phyloP scores from a whole-genome alignment of 176 grass and related monocot species.

The Musa troglodytarum region DNA sequence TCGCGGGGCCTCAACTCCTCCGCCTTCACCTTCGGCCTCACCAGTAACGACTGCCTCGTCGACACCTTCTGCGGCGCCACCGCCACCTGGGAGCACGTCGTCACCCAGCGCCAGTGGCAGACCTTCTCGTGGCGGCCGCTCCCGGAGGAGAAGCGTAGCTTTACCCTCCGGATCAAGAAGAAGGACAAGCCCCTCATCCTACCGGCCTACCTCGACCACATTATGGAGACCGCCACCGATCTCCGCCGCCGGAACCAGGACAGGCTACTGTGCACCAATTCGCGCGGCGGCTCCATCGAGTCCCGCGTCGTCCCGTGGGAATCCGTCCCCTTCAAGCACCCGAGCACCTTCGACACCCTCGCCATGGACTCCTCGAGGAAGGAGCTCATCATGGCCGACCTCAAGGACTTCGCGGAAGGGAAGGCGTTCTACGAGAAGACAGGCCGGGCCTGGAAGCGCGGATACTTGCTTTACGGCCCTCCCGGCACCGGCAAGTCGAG shows the following conservation, averaged over 20 bases:
- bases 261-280: slow-evolving; percentile 9
- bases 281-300: slow-evolving; percentile 30
- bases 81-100: slow-evolving; percentile 86
- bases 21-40: slow-evolving; percentile 71
- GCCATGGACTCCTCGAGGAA: slow-evolving; percentile 59
- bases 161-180: slow-evolving; percentile 66
- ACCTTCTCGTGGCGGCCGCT: slow-evolving; percentile 66
- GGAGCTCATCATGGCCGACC: slow-evolving; percentile 47
- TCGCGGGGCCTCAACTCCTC: slow-evolving; percentile 63
- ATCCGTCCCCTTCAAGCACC: slow-evolving; percentile 59
- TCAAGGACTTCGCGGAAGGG: slow-evolving; percentile 52
- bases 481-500: slow-evolving; percentile 93
- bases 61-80: slow-evolving; percentile 48
- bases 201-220: background rate
- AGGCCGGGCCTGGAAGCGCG: slow-evolving; percentile 83
- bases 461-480: slow-evolving; percentile 69
- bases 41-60: slow-evolving; percentile 56
- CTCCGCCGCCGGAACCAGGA: slow-evolving; percentile 6
- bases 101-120: slow-evolving; percentile 45
- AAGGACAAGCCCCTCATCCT: slow-evolving; percentile 40
- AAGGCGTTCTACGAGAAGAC: slow-evolving; percentile 78
- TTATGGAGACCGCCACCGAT: slow-evolving; percentile 2
- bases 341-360: slow-evolving; percentile 57
- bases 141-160: slow-evolving; percentile 79
- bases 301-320: slow-evolving; percentile 37